phyloP scores from a whole-genome alignment of 495 filamentous ascomycete species.

The Lasiosphaeris hirsuta region DNA sequence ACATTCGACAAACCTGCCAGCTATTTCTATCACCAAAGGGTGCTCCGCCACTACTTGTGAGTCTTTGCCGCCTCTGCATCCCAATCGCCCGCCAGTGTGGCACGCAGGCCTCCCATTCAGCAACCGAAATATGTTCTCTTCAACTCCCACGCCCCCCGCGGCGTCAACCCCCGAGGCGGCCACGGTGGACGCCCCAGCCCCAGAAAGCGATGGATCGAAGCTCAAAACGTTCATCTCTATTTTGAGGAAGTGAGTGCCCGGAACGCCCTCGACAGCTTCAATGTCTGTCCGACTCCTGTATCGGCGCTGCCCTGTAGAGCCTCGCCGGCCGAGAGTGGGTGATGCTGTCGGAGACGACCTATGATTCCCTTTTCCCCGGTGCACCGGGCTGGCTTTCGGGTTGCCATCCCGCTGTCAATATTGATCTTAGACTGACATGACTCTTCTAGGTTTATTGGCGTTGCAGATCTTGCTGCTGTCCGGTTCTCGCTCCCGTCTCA shows the following conservation, averaged over 20 bases:
- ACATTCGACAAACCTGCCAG: too few species aligned
- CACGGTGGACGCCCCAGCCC: slow-evolving; percentile 6
- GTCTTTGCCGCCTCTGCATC: not conserved
- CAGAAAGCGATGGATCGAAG: slow-evolving; percentile 75
- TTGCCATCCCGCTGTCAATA: not conserved
- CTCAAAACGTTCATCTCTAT: slow-evolving; percentile 80
- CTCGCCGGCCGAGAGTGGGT: too few species aligned
- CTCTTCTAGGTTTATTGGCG: slow-evolving; percentile 77
- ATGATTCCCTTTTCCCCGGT: not conserved
- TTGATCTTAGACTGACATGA: not conserved
- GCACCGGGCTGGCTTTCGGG: not conserved
- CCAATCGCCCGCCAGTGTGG: not conserved
- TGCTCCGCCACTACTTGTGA: not conserved
- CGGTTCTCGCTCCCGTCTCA: slow-evolving; percentile 95
- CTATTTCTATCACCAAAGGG: too few species aligned
- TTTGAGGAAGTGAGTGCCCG: slow-evolving; percentile 63
- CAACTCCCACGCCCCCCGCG: slow-evolving; percentile 8
- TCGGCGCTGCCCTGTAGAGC: too few species aligned
- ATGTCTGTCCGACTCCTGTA: too few species aligned
- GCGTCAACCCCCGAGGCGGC: slow-evolving; percentile 9
- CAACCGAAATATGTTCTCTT: not conserved
- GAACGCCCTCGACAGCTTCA: not conserved
- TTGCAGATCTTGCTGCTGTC: slow-evolving; percentile 90
- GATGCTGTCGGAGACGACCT: too few species aligned
- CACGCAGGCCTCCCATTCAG: not conserved